Percentiles rank a stretch among this genome's conserved stretches.
Conservation (phyloP, 2,329 filamentous ascomycete genomes). For the Exophiala xenobiotica region DNA sequence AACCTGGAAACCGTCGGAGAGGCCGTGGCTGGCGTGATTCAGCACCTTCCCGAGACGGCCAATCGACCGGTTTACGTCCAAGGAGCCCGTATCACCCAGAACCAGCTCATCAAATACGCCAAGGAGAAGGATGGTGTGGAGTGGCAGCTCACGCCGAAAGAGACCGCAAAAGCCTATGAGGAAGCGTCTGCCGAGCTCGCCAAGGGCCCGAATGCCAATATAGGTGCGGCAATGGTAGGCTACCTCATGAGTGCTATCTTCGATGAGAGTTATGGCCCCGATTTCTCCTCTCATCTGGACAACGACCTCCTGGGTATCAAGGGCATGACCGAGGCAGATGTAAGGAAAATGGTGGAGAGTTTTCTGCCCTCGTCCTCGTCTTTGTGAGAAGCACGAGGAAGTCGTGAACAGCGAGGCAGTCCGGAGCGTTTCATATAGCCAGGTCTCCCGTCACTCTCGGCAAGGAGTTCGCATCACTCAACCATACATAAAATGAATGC, state of each 20-base stretch:
- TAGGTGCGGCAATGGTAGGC: slow-evolving; percentile 30
- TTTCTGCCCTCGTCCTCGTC: slow-evolving; percentile 1
- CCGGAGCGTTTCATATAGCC: no score
- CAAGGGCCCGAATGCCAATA: slow-evolving; percentile 18
- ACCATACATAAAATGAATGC: no score
- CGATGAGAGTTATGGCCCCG: slow-evolving; percentile 31
- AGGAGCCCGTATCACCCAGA: slow-evolving; percentile 48
- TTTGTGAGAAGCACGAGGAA: background rate
- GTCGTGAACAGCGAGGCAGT: background rate
- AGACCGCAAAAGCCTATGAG: slow-evolving; percentile 21
- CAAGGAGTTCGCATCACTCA: no score
- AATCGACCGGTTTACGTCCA: slow-evolving; percentile 53
- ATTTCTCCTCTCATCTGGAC: slow-evolving; percentile 34
- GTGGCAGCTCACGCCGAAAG: slow-evolving; percentile 19
- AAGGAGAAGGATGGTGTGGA: slow-evolving; percentile 35
- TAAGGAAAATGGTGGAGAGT: slow-evolving; percentile 33
- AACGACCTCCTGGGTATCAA: slow-evolving; percentile 43
- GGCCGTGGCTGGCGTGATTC: slow-evolving; percentile 51
- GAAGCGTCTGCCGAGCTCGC: slow-evolving; percentile 36
- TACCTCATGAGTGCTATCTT: slow-evolving; percentile 37
- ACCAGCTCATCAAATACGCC: slow-evolving; percentile 37
- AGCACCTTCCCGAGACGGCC: slow-evolving; percentile 52
- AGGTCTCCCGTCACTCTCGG: no score
- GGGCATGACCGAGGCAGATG: slow-evolving; percentile 36
- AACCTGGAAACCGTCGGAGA: slow-evolving; percentile 49